A percentile compares a stretch with the other conserved stretches of the same genome.
These are phyloP conservation scores for Colletotrichum lentis DNA, from an alignment of 2,329 filamentous ascomycete genomes.

Conservation along the genomic window DNA sequence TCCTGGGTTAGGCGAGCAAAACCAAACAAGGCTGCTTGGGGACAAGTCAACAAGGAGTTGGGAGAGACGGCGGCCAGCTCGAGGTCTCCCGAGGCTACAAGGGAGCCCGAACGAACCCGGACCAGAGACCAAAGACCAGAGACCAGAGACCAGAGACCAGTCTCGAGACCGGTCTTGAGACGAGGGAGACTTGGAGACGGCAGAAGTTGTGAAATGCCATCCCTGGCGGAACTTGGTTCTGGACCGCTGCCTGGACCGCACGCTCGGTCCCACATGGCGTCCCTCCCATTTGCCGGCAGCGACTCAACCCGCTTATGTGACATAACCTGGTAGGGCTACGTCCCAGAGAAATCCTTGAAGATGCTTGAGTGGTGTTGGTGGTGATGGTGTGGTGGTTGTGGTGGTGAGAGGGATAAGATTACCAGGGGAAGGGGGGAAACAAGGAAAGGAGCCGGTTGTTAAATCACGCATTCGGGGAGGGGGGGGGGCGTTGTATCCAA, in stretches of 20 bases:
- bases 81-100: no score
- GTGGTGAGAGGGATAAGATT: not conserved
- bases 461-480: slow-evolving; percentile 7
- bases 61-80: no score
- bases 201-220: slow-evolving; percentile 2
- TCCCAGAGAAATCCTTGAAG: slow-evolving; percentile 14
- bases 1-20: not conserved
- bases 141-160: not conserved
- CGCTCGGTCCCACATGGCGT: slow-evolving; percentile 4
- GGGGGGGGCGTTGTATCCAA: slow-evolving; percentile 11
- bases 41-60: no score
- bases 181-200: not conserved
- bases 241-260: slow-evolving; percentile 9
- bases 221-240: not conserved
- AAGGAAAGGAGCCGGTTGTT: not conserved
- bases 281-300: slow-evolving; percentile 16
- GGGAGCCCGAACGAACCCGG: no score
- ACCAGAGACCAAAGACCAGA: no score
- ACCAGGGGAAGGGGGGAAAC: not conserved
- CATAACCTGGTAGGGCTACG: slow-evolving; percentile 25
- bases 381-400: no score
- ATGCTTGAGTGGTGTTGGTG: not conserved
- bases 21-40: not conserved
- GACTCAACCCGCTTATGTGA: slow-evolving; percentile 10
- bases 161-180: not conserved